A percentile compares a stretch with the other conserved stretches of the same genome.
Conservation (phyloP, 176 grass and related monocot species). For the Poa pratensis region DNA sequence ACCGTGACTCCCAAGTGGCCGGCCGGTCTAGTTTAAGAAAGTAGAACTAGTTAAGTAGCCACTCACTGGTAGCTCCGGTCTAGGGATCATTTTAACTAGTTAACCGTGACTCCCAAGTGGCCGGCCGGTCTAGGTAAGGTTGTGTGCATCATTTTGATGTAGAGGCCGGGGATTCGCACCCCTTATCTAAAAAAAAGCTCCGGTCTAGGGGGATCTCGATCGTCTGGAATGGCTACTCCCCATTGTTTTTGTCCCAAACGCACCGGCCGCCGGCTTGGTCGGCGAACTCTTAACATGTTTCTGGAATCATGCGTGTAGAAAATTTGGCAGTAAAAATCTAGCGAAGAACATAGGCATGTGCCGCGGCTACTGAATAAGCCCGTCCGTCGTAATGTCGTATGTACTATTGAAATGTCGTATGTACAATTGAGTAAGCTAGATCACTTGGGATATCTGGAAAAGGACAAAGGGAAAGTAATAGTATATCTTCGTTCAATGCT, state of each 20-base stretch:
- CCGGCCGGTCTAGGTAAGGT: no score
- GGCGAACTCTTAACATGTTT: constrained; percentile 24
- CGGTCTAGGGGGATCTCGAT: background rate
- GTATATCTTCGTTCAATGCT: no score
- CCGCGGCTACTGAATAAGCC: background rate
- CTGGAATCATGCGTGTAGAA: background rate
- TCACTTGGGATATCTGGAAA: no score
- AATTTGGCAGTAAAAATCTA: constrained; percentile 27
- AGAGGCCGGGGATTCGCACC: no score
- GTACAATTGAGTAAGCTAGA: background rate
- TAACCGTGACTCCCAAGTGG: no score
- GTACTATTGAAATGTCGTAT: background rate
- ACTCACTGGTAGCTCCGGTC: background rate
- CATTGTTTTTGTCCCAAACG: constrained; percentile 22
- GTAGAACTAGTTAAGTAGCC: background rate
- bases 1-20: background rate
- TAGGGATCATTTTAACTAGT: no score
- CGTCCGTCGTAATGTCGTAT: background rate
- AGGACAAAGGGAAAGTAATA: no score
- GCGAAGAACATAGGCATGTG: constrained; percentile 5
- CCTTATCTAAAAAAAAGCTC: no score
- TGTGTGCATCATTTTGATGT: no score
- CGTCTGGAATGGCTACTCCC: background rate
- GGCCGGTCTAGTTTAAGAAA: background rate
- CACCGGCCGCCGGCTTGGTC: constrained; percentile 45